Evolutionary conservation across 345 rosid genomes (phyloP), one percentile per base, ranked within the genome.

Genomic region (Alliaria petiolata): DNA sequence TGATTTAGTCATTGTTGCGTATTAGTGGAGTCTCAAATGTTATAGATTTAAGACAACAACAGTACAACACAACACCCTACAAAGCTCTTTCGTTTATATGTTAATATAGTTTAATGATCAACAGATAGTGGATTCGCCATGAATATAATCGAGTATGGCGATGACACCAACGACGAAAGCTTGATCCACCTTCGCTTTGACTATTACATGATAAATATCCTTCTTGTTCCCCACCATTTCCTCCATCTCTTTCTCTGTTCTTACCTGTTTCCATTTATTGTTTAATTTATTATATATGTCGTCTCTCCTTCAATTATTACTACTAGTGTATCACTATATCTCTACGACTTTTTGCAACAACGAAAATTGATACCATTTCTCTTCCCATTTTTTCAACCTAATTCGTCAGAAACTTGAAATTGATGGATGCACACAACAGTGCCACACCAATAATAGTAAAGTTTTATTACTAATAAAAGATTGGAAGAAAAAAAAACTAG

Each of bases 121-220:
- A 74, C 93, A 89, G 8, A 75, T 66, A 11, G 97, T 93, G 3
- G 96, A 93, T 81, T 87, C 93, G 38, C 89, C 92, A 46, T 87
- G 61, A 15, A 90, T 86, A 46, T 87, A 76, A 67, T 90, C 97
- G 25, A 90, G 85, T 50, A 84, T 81, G 0, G 89, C 85, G 61
- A 90, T 73, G 60, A 55, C 26, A 33, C 60, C 60, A 42, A 83
- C 76, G 42, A 85, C 79, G 63, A 91, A 88, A 62, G 88, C 91
- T 54, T 84, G 88, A 79, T 89, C 61, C 26, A 55, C 61, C 3
- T 15, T 54, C 31, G 39, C 13, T 54, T 31, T 31, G 39, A 31
- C 59, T 53, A n/a, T 53, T 3, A 91, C 83, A 33, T 85, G 78
- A 33, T 88, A 86, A 0, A 87, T 47, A 80, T 91, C 92, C 76